Base-by-base conservation (phyloP, 2,329 filamentous ascomycete species). In the Beauveria scarabaeidicola region DNA sequence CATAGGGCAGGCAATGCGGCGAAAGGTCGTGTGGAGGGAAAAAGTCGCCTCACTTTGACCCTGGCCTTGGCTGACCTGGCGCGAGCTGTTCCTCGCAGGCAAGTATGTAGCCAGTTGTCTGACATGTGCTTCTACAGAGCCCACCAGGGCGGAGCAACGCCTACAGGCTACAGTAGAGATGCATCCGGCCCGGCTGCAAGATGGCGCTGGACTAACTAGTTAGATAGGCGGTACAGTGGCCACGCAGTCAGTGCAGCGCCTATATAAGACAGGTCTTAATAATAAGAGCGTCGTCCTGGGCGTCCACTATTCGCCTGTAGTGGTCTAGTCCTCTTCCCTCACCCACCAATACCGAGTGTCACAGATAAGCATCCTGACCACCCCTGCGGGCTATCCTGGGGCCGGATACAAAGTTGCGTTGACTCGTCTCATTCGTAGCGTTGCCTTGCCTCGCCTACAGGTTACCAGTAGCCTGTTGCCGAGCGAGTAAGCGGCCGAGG, bases 81-180 rank as follows among this genome's bases (percentile, higher is more conserved):
- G 44, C 38, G 21, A 52, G 41, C 52, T 61, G 48, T 63, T 55
- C 58, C 59, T 58, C 59, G 46, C 56, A 46, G 36, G n/a, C n/a
- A n/a, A n/a, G n/a, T n/a, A 63, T 32, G 27, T 52, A 46, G 50
- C 41, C 50, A 64, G 64, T 64, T 65, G 64, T 63, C 61, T 65
- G 65, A 64, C 66, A 65, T 67, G 63, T 65, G 64, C 64, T 63
- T 62, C 29, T 36, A 17, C 21, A 32, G 43, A 21, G 25, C 32
- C 25, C 46, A 36, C 36, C 43, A 40, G n/a, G 55, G 51, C 51
- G 51, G 40, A 59, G 57, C 48, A n/a, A 23, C 17, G 36, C 47
- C 32, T 47, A n/a, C n/a, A n/a, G n/a, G n/a, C n/a, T n/a, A n/a
- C n/a, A n/a, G n/a, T n/a, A 27, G 48, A 52, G 47, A 61, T 56